Evolutionary conservation across 371 early-diverging fungal genomes (phyloP), one percentile per base, ranked within the genome.

Genomic region (Circinella umbellata): DNA sequence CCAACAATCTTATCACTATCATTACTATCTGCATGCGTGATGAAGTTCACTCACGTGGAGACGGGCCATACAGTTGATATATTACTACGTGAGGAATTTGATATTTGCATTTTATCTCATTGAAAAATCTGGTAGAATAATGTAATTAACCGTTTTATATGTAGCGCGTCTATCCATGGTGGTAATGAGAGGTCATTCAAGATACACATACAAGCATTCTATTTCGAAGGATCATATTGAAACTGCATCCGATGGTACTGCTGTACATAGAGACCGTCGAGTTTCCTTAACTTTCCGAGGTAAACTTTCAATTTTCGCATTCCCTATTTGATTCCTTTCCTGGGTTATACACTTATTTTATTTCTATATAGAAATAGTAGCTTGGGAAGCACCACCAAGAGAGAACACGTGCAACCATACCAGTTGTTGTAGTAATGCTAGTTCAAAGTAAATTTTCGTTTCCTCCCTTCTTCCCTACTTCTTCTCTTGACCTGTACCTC

Each of bases 191-290:
- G 86, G 79, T 4, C 82, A 83, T 4, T 78, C 89, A 55, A 76
- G 93, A n/a, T 90, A 86, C 64, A 77, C 86, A 51, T 90, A 79
- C 49, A 89, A 85, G 69, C 93, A 93, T 64, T 74, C 84, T 11
- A 92, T 93, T 39, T 86, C 90, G 11, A 93, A 93, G 67, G 86
- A 91, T 60, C 61, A 75, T 3, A 66, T 83, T 20, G 91, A 91
- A 49, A 72, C 69, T 4, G 62, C 75, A 20, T 48, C 67, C 3
- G 69, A 72, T 34, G 79, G 77, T 0, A 63, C 61, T 4, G 54
- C 55, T 10, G 72, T 85, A 55, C 74, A 78, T 47, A 69, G 85
- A 59, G 77, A 77, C 20, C 76, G 70, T 68, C 78, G 85, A 0
- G 69, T 85, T 6, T 85, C 85, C 1, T 76, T 80, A 38, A 85